Evolutionary conservation across 2,329 filamentous ascomycete genomes (phyloP).

Genomic region (Cercospora sp.): DNA sequence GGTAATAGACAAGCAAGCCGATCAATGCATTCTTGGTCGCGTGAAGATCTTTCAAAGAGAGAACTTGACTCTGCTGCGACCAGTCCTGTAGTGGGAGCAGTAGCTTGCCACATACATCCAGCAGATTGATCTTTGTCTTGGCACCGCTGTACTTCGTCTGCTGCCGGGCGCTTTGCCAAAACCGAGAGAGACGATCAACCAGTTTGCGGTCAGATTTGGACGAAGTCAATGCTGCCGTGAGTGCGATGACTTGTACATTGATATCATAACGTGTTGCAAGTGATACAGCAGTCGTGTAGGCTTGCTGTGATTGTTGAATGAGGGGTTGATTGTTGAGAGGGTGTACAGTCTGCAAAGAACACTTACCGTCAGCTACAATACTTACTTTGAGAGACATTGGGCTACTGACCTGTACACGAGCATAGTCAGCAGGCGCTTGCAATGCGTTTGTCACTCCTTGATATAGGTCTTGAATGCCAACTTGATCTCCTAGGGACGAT

Average conservation of each 20-base stretch:
- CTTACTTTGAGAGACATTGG: conserved; percentile 30
- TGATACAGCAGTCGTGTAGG: conserved; percentile 23
- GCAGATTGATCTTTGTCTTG: conserved; percentile 9
- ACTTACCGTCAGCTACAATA: conserved; percentile 41
- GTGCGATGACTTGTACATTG: conserved; percentile 14
- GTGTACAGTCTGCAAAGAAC: conserved; percentile 45
- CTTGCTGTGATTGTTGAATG: conserved; percentile 35
- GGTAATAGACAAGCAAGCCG: conserved; percentile 19
- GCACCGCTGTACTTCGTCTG: background rate
- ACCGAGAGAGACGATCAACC: conserved; percentile 22
- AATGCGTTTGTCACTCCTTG: conserved; percentile 37
- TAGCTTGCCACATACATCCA: conserved; percentile 16
- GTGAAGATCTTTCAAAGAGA: background rate
- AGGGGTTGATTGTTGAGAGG: conserved; percentile 50
- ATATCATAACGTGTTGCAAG: conserved; percentile 32
- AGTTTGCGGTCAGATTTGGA: conserved; percentile 24
- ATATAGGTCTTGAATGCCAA: conserved; percentile 36
- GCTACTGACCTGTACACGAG: conserved; percentile 44
- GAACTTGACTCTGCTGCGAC: background rate
- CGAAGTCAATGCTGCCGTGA: conserved; percentile 17
- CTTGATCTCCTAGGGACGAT: background rate
- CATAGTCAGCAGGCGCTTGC: conserved; percentile 41
- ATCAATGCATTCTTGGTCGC: background rate
- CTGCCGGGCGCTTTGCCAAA: conserved; percentile 21
- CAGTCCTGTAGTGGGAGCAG: conserved; percentile 8